Percentiles rank a stretch among this genome's conserved stretches.
Conservation (phyloP, 345 rosid species). For the Salix purpurea region DNA sequence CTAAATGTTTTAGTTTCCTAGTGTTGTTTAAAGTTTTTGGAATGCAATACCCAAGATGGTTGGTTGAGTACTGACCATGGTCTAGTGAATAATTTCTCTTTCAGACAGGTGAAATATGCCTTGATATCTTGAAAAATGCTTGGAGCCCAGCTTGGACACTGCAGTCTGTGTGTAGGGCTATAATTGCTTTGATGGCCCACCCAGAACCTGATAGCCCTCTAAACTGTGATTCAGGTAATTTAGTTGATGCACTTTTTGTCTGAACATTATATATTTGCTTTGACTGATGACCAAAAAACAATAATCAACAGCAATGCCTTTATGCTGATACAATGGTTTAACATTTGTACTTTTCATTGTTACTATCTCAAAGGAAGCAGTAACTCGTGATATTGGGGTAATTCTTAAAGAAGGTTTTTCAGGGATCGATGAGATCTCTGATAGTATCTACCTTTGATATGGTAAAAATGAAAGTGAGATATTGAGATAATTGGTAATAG, state of each 20-base stretch:
- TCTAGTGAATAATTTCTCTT: slow-evolving; percentile 5
- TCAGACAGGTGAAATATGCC: slow-evolving; percentile 96
- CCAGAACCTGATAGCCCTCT: slow-evolving; percentile 96
- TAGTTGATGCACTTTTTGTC: neutral
- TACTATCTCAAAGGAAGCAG: no score
- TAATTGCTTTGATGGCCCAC: slow-evolving; percentile 96
- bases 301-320: neutral
- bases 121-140: slow-evolving; percentile 96
- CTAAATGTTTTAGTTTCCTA: neutral
- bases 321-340: neutral
- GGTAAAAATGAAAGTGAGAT: neutral
- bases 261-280: neutral
- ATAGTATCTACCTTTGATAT: neutral
- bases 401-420: neutral
- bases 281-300: neutral
- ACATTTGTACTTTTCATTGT: neutral
- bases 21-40: neutral
- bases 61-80: neutral
- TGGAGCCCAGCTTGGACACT: slow-evolving; percentile 99
- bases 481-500: neutral
- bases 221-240: slow-evolving; percentile 90
- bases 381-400: neutral
- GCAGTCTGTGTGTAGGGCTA: slow-evolving; percentile 96
- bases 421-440: neutral
- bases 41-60: neutral